A percentile compares a stretch with the other conserved stretches of the same genome.
Evolutionary conservation across 2,329 filamentous ascomycete species (phyloP).

Genomic region (Purpureocillium lavendulum): DNA sequence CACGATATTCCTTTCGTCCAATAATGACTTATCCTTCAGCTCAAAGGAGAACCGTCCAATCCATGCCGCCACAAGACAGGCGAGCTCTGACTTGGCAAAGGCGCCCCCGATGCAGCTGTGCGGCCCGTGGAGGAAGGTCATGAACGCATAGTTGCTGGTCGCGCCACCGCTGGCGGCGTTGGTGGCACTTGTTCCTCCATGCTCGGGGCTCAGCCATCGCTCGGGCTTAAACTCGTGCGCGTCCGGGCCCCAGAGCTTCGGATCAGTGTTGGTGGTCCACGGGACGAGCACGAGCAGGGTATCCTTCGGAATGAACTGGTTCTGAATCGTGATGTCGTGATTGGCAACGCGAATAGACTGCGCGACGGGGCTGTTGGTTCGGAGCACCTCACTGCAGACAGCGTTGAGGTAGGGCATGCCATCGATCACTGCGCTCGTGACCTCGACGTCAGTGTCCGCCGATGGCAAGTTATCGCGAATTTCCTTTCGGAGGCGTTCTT

Average conservation of each 20-base stretch:
- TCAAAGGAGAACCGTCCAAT: conserved; percentile 64
- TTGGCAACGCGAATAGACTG: conserved; percentile 20
- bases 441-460: conserved; percentile 14
- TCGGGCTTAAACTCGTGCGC: conserved; percentile 26
- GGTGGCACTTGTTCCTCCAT: conserved; percentile 5
- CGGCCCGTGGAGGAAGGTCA: conserved; percentile 65
- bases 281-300: conserved; percentile 24
- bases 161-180: conserved; percentile 10
- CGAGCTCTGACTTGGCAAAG: conserved; percentile 79
- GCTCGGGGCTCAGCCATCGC: conserved; percentile 21
- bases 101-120: conserved; percentile 22
- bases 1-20: conserved; percentile 57
- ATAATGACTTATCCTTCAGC: conserved; percentile 46
- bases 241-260: conserved; percentile 25
- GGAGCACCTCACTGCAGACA: conserved; percentile 33
- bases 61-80: conserved; percentile 68
- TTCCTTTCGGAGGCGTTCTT: conserved; percentile 29
- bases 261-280: conserved; percentile 20
- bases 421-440: conserved; percentile 6
- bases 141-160: conserved; percentile 54
- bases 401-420: conserved; percentile 26
- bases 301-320: conserved; percentile 23
- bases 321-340: conserved; percentile 22
- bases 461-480: conserved; percentile 23
- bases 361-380: conserved; percentile 28